Conservation (phyloP, 495 filamentous ascomycete genomes). For the Extremus antarcticus region DNA sequence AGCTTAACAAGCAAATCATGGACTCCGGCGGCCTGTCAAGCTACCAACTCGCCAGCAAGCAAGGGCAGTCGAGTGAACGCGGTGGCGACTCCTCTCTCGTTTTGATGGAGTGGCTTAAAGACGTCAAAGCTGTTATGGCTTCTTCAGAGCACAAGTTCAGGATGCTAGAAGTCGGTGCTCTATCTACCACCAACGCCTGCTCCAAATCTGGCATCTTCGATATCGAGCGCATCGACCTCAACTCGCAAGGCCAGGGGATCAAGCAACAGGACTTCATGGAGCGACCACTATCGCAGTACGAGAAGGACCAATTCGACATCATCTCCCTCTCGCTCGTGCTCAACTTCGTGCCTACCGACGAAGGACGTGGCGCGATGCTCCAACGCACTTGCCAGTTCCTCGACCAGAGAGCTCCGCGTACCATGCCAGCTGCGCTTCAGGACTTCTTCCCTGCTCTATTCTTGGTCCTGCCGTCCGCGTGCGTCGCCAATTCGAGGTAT, state of each 20-base stretch:
- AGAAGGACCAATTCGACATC: conserved; percentile 65
- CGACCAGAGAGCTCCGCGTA: conserved; percentile 18
- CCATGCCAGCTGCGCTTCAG: background rate
- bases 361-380: conserved; percentile 78
- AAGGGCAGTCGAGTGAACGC: conserved; percentile 70
- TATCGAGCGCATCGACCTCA: conserved; percentile 79
- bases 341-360: conserved; percentile 77
- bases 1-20: conserved; percentile 50
- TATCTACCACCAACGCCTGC: conserved; percentile 76
- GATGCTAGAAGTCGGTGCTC: conserved; percentile 81
- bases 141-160: conserved; percentile 32
- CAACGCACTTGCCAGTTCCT: conserved; percentile 60
- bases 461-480: conserved; percentile 79
- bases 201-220: conserved; percentile 58
- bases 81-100: conserved; percentile 85
- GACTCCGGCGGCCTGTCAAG: conserved; percentile 64
- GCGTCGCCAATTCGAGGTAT: conserved; percentile 86
- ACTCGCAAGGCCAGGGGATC: conserved; percentile 73
- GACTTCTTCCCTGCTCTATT: conserved; percentile 65
- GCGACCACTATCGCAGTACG: conserved; percentile 54
- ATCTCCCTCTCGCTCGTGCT: conserved; percentile 91
- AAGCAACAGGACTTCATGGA: conserved; percentile 90
- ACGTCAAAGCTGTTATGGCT: conserved; percentile 25
- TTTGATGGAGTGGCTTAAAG: conserved; percentile 73
- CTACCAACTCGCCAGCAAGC: conserved; percentile 83